A percentile compares a stretch with the other conserved stretches of the same genome.
These are phyloP conservation scores for Exophiala aquamarina DNA, from an alignment of 2,329 filamentous ascomycete genomes.

Conservation along the genomic window DNA sequence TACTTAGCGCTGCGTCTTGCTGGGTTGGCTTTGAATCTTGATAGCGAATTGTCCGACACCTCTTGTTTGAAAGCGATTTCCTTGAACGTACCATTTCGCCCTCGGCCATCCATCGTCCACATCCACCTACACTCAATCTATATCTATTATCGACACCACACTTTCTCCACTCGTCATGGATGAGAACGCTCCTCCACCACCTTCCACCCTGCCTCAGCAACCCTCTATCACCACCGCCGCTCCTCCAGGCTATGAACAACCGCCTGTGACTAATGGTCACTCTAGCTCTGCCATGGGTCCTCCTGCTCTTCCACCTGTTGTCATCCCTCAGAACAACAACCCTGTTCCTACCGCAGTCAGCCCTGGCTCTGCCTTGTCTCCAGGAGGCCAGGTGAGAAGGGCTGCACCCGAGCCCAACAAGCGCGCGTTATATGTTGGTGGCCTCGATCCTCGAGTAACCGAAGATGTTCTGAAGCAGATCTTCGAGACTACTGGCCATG, in stretches of 20 bases:
- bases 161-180: slow-evolving; percentile 60
- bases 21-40: slow-evolving; percentile 26
- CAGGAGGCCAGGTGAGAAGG: slow-evolving; percentile 80
- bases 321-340: slow-evolving; percentile 94
- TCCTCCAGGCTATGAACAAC: slow-evolving; percentile 73
- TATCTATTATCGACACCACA: slow-evolving; percentile 4
- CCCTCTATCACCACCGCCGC: slow-evolving; percentile 69
- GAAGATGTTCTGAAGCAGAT: slow-evolving; percentile 97
- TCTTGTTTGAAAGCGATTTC: neutral
- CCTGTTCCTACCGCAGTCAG: slow-evolving; percentile 90
- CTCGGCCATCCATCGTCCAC: too few species aligned
- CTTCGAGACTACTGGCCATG: slow-evolving; percentile 97
- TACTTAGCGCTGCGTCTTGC: slow-evolving; percentile 16
- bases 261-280: slow-evolving; percentile 65
- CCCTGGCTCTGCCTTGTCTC: slow-evolving; percentile 79
- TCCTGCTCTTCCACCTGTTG: slow-evolving; percentile 76
- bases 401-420: slow-evolving; percentile 98
- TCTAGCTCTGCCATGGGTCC: slow-evolving; percentile 73
- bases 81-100: neutral
- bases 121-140: neutral
- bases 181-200: slow-evolving; percentile 67
- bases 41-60: slow-evolving; percentile 21
- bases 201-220: slow-evolving; percentile 58
- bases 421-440: slow-evolving; percentile 92
- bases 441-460: slow-evolving; percentile 89